phyloP scores from a whole-genome alignment of 2,329 filamentous ascomycete genomes.

The Phaeosphaeriaceae sp. region DNA sequence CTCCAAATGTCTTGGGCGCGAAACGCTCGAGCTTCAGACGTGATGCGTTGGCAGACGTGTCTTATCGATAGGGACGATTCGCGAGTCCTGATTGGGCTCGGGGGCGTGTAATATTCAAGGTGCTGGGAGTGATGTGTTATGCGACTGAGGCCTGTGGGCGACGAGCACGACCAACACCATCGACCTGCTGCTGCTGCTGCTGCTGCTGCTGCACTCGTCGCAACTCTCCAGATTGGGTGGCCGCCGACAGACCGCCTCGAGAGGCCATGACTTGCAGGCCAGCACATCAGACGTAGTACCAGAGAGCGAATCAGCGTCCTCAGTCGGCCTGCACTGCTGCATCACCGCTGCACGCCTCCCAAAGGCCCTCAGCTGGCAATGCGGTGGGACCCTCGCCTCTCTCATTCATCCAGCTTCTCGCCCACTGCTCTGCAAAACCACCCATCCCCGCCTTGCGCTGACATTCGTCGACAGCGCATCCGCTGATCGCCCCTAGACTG shows the following conservation, averaged over 20 bases:
- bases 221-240: constrained; percentile 12
- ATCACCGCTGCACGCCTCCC: constrained; percentile 20
- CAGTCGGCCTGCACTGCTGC: constrained; percentile 8
- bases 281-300: constrained; percentile 19
- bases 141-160: not conserved
- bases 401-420: constrained; percentile 1
- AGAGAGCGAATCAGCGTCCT: constrained; percentile 19
- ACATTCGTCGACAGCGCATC: constrained; percentile 26
- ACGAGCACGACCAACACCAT: not conserved
- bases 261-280: constrained; percentile 10
- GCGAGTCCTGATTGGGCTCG: constrained; percentile 11
- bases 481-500: constrained; percentile 17
- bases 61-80: not conserved
- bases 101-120: not conserved
- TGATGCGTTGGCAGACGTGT: not conserved
- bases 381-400: constrained; percentile 1
- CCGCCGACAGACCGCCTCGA: constrained; percentile 18
- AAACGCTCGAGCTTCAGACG: not conserved
- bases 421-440: constrained; percentile 12
- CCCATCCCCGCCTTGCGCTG: constrained; percentile 23
- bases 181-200: too few relatives aligned
- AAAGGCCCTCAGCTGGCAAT: constrained; percentile 25
- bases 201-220: not conserved
- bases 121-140: constrained; percentile 1
- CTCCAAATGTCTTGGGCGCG: not conserved